Evolutionary conservation across 257 asterid genomes (phyloP).

Genomic region (Henckelia pumila): DNA sequence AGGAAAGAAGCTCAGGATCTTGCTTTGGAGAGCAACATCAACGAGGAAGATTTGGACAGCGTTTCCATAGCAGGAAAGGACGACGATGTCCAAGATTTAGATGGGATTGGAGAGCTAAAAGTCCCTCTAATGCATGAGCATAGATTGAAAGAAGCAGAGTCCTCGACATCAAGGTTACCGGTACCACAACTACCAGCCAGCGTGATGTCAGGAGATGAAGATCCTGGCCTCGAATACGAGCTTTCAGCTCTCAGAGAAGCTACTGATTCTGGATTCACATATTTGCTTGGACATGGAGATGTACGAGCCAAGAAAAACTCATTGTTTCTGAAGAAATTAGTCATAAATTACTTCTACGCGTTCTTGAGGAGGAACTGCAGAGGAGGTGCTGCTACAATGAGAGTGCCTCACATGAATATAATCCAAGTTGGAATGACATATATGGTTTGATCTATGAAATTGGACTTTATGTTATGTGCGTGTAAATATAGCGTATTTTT

Average conservation of each 20-base stretch:
- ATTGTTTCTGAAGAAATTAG: slow-evolving; percentile 70
- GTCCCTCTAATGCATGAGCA: slow-evolving; percentile 56
- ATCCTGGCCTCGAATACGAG: slow-evolving; percentile 84
- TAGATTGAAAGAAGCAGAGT: slow-evolving; percentile 27
- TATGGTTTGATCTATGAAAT: slow-evolving; percentile 57
- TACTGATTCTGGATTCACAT: slow-evolving; percentile 71
- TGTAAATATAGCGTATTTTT: too few species aligned
- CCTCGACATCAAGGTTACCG: slow-evolving; percentile 24
- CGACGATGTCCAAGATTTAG: slow-evolving; percentile 35
- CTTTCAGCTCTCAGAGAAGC: slow-evolving; percentile 77
- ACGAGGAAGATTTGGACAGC: slow-evolving; percentile 41
- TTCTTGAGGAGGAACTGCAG: slow-evolving; percentile 90
- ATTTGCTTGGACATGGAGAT: slow-evolving; percentile 83
- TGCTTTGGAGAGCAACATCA: slow-evolving; percentile 46
- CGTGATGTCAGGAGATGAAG: slow-evolving; percentile 55
- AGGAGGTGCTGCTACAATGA: slow-evolving; percentile 90
- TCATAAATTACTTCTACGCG: slow-evolving; percentile 76
- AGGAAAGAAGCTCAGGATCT: slow-evolving; percentile 77
- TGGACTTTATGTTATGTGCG: neutral
- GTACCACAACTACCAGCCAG: slow-evolving; percentile 43
- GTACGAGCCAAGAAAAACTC: slow-evolving; percentile 85
- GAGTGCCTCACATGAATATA: slow-evolving; percentile 79
- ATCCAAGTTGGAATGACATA: slow-evolving; percentile 82
- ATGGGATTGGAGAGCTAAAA: slow-evolving; percentile 41
- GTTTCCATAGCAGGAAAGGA: slow-evolving; percentile 44